Base-by-base conservation (phyloP, 495 filamentous ascomycete species). In the Cercophora sp. region DNA sequence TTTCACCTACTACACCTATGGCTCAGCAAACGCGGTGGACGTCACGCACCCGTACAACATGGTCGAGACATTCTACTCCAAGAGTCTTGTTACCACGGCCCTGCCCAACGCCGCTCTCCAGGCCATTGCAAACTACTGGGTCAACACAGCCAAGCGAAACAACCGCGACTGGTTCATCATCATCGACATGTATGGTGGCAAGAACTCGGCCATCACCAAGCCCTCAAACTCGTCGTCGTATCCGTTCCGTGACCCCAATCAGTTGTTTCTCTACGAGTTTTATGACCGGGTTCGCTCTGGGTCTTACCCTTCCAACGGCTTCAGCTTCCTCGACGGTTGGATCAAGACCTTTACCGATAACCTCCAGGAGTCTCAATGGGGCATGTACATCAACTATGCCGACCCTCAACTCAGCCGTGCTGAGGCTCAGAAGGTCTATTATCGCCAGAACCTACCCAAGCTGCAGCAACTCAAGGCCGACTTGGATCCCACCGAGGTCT, bases 401-500 rank as follows among this genome's bases (percentile, higher is more conserved):
- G 70, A 74, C 46, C 66, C 70, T 1, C 60, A 56, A 23, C 45
- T 76, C 51, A 64, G 64, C 58, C 55, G 66, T 25, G 64, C 64
- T 16, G 60, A 50, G 32, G 73, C 71, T 6, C 65, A 70, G 32
- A 49, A 67, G 24, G 62, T 67, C 40, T 79, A 86, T 55, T 86
- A 76, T 71, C 69, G 77, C 0, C 40, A 62, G 4, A 84, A 78
- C 54, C 63, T 83, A n/a, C 65, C 65, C 3, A 67, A 66, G 26
- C 62, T 86, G 37, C 61, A 76, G 61, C 46, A 65, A 36, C 71
- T 86, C 40, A 86, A 86, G 70, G 62, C 67, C 0, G 58, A 61
- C 9, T 52, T 80, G 19, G 83, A 86, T 60, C 82, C 82, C 0
- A 58, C 68, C 0, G 77, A 85, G 68, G 47, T 85, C 8, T 85